A percentile compares a stretch with the other conserved stretches of the same genome.
Evolutionary conservation across 176 grass and related monocot genomes (phyloP).

Genomic region (Triticum monococcum): DNA sequence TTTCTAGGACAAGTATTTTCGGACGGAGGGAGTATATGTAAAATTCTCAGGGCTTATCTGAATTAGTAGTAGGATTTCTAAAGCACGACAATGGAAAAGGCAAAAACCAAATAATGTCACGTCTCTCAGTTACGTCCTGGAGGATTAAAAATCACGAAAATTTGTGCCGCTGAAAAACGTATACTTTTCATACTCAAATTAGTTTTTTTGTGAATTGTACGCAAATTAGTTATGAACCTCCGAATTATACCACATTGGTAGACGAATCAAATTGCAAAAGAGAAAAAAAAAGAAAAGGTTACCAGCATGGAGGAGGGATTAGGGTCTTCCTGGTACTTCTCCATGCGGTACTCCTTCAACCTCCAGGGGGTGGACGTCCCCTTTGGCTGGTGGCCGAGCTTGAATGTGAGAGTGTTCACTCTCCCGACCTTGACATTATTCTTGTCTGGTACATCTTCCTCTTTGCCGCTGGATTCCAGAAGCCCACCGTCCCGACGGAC

Average conservation of each 20-base stretch:
- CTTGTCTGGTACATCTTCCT: not conserved
- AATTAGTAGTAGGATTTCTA: no score
- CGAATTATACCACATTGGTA: not conserved
- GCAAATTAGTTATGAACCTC: not conserved
- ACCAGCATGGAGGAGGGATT: not conserved
- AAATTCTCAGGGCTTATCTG: no score
- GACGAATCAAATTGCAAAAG: not conserved
- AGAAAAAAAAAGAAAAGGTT: not conserved
- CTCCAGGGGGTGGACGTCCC: slow-evolving; percentile 16
- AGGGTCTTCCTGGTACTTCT: not conserved
- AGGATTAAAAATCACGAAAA: not conserved
- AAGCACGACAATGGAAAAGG: no score
- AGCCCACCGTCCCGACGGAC: not conserved
- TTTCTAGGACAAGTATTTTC: no score
- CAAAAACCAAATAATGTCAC: no score
- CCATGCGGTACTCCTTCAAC: slow-evolving; percentile 41
- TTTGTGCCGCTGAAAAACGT: not conserved
- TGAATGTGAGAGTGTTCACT: slow-evolving; percentile 11
- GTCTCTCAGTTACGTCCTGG: no score
- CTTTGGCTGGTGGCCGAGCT: not conserved
- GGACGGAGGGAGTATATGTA: no score
- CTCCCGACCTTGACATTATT: slow-evolving; percentile 5
- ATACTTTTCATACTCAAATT: no score
- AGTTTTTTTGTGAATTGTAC: no score
- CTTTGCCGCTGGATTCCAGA: slow-evolving; percentile 30